Evolutionary conservation across 2,329 filamentous ascomycete genomes (phyloP), one percentile per base, ranked within the genome.

Genomic region (Xylariaceae sp.): DNA sequence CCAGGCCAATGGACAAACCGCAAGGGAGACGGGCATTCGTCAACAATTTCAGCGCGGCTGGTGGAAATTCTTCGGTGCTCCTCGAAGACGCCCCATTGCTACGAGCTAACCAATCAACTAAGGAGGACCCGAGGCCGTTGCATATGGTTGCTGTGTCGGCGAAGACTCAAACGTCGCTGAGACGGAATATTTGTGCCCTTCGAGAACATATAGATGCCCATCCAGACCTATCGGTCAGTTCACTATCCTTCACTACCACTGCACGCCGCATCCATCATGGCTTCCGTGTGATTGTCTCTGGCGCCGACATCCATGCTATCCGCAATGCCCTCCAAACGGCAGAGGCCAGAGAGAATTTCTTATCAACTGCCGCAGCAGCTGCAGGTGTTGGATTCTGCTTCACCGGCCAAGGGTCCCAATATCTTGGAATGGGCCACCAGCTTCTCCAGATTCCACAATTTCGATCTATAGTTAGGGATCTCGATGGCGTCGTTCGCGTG

Each of bases 401-500:
- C 21, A 66, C 64, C 1, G 64, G 69, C 16, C 68, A 71, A 41
- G 64, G 64, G 1, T 62, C 60, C 7, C 58, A 60, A 20, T 67
- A 66, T 37, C 45, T 51, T 1, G 56, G 57, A 6, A 66, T 67
- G 60, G 65, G 52, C 0, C 43, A 32, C 12, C 47, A 57, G 43
- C 48, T 69, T 2, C 64, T 56, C 16, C 50, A 63, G 2, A 57
- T 56, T n/a, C 57, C 65, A 0, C 43, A 63, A 14, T 74, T 73
- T 59, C 67, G 65, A 32, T 57, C 56, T 18, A 76, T 77, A 41
- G 77, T 81, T 40, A 77, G 83, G 32, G 77, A 85, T 55, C 81
- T 89, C 43, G 76, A 81, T 54, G 73, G 73, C 26, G 73, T 86
- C 20, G 71, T 73, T 12, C 69, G 69, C 54, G 67, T 73, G n/a